phyloP scores from a whole-genome alignment of 805 yeast genomes.

The Metschnikowia matae region DNA sequence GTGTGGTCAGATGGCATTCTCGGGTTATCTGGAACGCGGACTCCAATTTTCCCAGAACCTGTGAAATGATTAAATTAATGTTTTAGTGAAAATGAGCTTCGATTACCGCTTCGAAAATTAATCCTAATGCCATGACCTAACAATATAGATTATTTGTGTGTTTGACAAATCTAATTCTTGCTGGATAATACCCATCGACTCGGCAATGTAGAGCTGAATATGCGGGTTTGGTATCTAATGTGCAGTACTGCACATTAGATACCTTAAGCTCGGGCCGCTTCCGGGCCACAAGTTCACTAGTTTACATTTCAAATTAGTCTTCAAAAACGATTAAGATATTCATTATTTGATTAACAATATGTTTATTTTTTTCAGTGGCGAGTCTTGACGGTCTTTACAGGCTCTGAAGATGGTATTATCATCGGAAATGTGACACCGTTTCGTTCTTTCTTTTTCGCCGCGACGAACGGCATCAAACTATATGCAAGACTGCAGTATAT shows the following conservation, averaged over 20 bases:
- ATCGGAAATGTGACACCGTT: background rate
- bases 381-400: background rate
- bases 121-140: background rate
- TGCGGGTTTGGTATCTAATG: background rate
- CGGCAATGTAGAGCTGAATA: background rate
- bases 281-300: background rate
- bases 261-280: background rate
- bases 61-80: background rate
- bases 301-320: background rate
- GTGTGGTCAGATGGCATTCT: constrained; percentile 2
- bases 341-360: background rate
- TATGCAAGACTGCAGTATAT: background rate
- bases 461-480: background rate
- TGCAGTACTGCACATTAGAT: background rate
- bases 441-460: background rate
- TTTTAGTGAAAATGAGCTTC: background rate
- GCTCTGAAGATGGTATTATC: background rate
- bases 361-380: background rate
- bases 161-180: background rate
- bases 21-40: background rate
- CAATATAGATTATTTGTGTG: background rate
- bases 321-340: background rate
- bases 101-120: background rate
- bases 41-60: background rate
- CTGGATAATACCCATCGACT: background rate